These are phyloP conservation scores for Myrica gale DNA, from an alignment of 306 rosid genomes.

Conservation along the genomic window DNA sequence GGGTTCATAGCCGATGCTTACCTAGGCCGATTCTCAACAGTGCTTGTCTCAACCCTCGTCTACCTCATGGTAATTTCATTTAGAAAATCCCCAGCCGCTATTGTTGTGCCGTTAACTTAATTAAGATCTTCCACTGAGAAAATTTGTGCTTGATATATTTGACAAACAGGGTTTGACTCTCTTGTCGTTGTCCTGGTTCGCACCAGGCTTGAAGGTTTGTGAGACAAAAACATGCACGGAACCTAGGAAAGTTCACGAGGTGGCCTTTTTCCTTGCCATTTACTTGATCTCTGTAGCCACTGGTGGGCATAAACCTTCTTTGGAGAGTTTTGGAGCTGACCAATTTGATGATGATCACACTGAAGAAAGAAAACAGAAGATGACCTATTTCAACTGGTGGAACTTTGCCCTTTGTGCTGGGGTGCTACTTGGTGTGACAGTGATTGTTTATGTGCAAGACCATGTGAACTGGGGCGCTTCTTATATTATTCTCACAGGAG, in stretches of 20 bases:
- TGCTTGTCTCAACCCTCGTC: conserved; percentile 51
- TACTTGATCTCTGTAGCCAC: conserved; percentile 81
- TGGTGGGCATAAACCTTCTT: conserved; percentile 87
- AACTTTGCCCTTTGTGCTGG: conserved; percentile 76
- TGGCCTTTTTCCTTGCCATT: conserved; percentile 67
- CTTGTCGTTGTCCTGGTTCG: conserved; percentile 65
- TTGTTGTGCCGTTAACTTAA: not conserved
- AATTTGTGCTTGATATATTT: not conserved
- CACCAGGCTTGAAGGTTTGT: conserved; percentile 73
- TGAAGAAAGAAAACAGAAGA: conserved; percentile 65
- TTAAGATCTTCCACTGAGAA: not conserved
- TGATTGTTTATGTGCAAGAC: conserved; percentile 79
- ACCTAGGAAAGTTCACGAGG: conserved; percentile 68
- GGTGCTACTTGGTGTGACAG: conserved; percentile 71
- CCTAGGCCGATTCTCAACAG: conserved; percentile 78
- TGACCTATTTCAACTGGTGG: conserved; percentile 99
- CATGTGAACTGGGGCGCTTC: conserved; percentile 75
- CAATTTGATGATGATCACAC: conserved; percentile 79
- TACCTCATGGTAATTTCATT: conserved; percentile 61
- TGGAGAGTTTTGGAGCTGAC: conserved; percentile 94
- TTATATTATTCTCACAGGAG: conserved; percentile 54
- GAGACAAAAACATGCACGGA: conserved; percentile 37
- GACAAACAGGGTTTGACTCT: conserved; percentile 69
- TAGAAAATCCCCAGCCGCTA: not conserved
- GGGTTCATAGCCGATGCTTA: conserved; percentile 94